Base-by-base conservation (phyloP, 768 basidiomycete genomes). In the Calvatia gigantea region DNA sequence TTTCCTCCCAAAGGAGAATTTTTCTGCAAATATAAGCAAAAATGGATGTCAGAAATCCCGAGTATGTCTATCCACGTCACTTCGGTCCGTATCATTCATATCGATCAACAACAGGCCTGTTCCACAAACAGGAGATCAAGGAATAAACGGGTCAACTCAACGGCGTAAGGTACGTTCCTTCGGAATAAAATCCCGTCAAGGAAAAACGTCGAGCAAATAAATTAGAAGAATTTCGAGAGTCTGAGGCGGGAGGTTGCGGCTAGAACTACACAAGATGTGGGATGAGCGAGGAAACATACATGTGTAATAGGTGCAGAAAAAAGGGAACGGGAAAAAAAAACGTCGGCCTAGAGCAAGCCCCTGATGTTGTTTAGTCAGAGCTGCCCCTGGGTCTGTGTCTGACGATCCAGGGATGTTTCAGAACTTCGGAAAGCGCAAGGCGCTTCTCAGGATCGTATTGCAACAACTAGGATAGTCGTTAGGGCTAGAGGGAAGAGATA, bases 331-430 rank as follows among this genome's bases (percentile, higher is more conserved):
- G 9, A 33, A 19, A 9, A 35, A 48, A 1, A 9, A n/a, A 47
- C 28, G 31, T n/a, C 15, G 29, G 6, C 1, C 1, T 6, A 31
- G 14, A 14, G 21, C 17, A 6, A 31, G n/a, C n/a, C n/a, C n/a
- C n/a, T 11, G 19, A n/a, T 17, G 51, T 8, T 17, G 6, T 32
- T 60, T 37, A 61, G 42, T 57, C 59, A 0, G 58, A 60, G 38
- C 67, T 68, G 5, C 64, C 65, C 52, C 71, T 85, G 4, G 82
- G 78, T 31, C 85, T 74, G 59, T 88, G 78, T 63, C 78, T 87
- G 23, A 85, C 71, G 44, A 98, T 87, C 93, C 95, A 98, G 8
- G 93, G 92, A 64, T 96, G 94, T 3, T 75, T 75, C 25, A 85
- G 75, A 28, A 93, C 94, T 14, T 93, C 85, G 0, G 72, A 67